Base-by-base conservation (phyloP, 768 basidiomycete species). In the Mycena polygramma region DNA sequence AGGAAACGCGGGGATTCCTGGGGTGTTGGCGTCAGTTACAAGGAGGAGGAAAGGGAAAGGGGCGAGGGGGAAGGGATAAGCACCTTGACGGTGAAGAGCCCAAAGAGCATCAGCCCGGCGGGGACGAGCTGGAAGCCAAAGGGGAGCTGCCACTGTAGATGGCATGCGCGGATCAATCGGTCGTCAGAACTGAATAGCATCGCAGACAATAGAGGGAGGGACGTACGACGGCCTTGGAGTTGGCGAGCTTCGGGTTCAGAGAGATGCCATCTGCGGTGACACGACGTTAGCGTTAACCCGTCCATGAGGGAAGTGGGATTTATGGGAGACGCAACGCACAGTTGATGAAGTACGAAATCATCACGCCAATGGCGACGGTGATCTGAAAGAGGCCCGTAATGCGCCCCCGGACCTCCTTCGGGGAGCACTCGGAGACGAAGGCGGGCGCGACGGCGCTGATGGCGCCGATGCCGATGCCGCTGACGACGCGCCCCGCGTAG, bases 361-460 rank as follows among this genome's bases (percentile, higher is more conserved):
- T 94, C 69, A 94, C 94, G 57, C 94, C 95, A 55, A 89, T 83
- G 20, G 94, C 92, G 36, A 94, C 84, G 81, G 84, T 67, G 9
- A 70, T 72, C 60, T 96, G 95, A 86, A 95, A 96, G 39, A 93
- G 77, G 55, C 94, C 94, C 0, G 93, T 95, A 73, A 96, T 93
- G 54, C 93, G 87, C 7, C 94, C 95, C 69, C 95, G 91, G 6
- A 94, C 92, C 22, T 94, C 85, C 78, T 95, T 96, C 10, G 96
- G 96, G 1, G 90, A 85, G 78, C 94, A 95, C 79, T 97, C 96
- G 14, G 92, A 91, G 35, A 96, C 94, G 76, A 89, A 97, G 0
- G 94, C 90, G 13, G 95, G 96, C 2, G 94, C 90, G 9, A 95
- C 91, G 22, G 91, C 89, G 14, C 88, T 93, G 73, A 96, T 94